A percentile compares a stretch with the other conserved stretches of the same genome.
Conservation (phyloP, 129 eudicot species). For the Arctium minus region DNA sequence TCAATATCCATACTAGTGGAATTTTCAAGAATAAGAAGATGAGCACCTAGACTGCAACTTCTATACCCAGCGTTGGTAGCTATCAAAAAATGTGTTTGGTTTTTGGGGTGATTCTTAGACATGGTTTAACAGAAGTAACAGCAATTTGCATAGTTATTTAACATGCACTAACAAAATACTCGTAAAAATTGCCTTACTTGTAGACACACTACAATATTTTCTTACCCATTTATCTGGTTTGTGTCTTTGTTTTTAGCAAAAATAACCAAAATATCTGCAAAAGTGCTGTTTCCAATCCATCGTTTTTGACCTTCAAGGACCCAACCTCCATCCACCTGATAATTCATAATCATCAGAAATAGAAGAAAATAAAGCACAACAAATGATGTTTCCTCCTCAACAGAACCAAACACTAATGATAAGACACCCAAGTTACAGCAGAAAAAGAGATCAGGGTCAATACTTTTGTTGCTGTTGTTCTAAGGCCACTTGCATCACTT, state of each 20-base stretch:
- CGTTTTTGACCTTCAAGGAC: conserved; percentile 93
- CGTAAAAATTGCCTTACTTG: neutral
- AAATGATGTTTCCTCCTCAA: neutral
- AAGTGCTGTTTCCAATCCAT: conserved; percentile 99
- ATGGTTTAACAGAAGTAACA: neutral
- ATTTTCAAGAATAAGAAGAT: neutral
- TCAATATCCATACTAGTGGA: neutral
- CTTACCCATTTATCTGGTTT: conserved; percentile 95
- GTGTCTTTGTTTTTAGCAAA: conserved; percentile 80
- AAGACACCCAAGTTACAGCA: neutral
- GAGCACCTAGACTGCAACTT: neutral
- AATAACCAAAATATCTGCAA: conserved; percentile 87
- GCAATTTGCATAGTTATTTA: neutral
- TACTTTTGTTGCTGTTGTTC: conserved; percentile 93
- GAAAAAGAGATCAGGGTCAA: neutral
- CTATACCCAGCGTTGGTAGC: neutral
- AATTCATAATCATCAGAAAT: conserved; percentile 11
- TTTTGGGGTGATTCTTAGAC: neutral
- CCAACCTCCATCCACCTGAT: conserved; percentile 98
- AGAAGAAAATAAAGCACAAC: neutral
- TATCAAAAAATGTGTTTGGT: neutral
- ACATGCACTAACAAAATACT: neutral
- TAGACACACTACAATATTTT: neutral
- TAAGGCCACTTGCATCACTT: conserved; percentile 93
- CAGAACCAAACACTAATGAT: neutral